Evolutionary conservation across 108 stramenopile species (phyloP).

Genomic region (Skeletonema marinoi): DNA sequence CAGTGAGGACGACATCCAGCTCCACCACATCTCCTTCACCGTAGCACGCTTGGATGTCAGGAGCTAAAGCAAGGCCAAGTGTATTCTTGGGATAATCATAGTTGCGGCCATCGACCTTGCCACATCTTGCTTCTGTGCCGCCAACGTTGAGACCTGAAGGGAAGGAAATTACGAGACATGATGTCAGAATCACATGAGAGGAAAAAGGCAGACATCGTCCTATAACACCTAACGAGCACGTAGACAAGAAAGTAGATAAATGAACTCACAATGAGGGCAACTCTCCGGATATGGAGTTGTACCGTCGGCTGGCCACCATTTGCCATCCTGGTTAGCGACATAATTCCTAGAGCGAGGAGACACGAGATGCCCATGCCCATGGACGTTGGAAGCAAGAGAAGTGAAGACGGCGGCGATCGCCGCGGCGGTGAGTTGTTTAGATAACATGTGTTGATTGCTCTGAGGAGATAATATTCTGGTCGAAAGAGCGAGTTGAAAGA

Average conservation of each 20-base stretch:
- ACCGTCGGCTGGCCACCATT: neutral
- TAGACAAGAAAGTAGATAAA: too few relatives aligned
- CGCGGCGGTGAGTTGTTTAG: neutral
- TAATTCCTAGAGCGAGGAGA: conserved; percentile 2
- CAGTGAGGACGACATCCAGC: conserved; percentile 29
- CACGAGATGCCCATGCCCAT: conserved; percentile 1
- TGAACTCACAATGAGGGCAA: conserved; percentile 1
- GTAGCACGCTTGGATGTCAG: conserved; percentile 26
- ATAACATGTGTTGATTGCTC: neutral
- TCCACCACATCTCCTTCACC: conserved; percentile 26
- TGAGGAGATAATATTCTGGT: too few relatives aligned
- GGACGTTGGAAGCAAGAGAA: neutral
- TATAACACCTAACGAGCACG: too few relatives aligned
- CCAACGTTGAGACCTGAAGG: conserved; percentile 3
- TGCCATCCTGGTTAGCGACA: neutral
- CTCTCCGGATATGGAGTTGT: neutral
- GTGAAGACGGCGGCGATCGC: neutral
- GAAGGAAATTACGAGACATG: neutral
- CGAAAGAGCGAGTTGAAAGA: too few relatives aligned
- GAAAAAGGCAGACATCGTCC: too few relatives aligned
- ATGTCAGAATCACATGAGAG: too few relatives aligned
- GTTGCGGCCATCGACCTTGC: neutral
- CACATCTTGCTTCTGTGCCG: conserved; percentile 1
- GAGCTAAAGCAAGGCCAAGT: conserved; percentile 32
- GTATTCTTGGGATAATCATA: conserved; percentile 9